Evolutionary conservation across 805 yeast species (phyloP).

Genomic region (Lipomyces orientalis): DNA sequence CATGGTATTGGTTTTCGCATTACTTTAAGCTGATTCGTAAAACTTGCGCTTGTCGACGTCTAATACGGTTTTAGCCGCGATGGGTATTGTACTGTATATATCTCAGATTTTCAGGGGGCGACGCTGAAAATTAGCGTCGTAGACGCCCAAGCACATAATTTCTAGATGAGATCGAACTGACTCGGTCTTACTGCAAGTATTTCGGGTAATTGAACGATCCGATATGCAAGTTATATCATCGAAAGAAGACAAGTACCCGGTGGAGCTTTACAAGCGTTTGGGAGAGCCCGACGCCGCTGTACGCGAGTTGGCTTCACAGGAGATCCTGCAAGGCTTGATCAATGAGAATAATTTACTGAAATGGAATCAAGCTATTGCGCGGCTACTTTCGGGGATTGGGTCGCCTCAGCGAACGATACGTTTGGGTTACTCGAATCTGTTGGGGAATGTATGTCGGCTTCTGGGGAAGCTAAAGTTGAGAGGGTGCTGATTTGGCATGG

Average conservation of each 20-base stretch:
- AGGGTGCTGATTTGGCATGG: neutral
- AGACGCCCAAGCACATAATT: neutral
- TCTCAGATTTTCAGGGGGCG: constrained; percentile 1
- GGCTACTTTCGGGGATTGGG: neutral
- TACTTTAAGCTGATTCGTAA: neutral
- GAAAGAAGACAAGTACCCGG: neutral
- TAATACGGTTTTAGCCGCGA: too few relatives aligned
- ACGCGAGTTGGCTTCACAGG: neutral
- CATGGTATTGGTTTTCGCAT: neutral
- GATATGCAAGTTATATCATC: neutral
- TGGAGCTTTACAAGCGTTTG: neutral
- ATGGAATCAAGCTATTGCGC: constrained; percentile 5
- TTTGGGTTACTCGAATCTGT: neutral
- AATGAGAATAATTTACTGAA: constrained; percentile 8
- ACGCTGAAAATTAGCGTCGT: neutral
- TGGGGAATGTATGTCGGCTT: neutral
- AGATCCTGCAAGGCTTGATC: neutral
- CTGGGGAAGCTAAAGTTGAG: neutral
- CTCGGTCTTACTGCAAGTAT: neutral
- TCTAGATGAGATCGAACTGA: neutral
- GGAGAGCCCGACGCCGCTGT: neutral
- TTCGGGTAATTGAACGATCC: neutral
- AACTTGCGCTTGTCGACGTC: too few relatives aligned
- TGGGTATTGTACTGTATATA: neutral
- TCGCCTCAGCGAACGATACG: neutral